These are phyloP conservation scores for Ceratobasidium sp. DNA, from an alignment of 1,284 basidiomycete species.

Conservation along the genomic window DNA sequence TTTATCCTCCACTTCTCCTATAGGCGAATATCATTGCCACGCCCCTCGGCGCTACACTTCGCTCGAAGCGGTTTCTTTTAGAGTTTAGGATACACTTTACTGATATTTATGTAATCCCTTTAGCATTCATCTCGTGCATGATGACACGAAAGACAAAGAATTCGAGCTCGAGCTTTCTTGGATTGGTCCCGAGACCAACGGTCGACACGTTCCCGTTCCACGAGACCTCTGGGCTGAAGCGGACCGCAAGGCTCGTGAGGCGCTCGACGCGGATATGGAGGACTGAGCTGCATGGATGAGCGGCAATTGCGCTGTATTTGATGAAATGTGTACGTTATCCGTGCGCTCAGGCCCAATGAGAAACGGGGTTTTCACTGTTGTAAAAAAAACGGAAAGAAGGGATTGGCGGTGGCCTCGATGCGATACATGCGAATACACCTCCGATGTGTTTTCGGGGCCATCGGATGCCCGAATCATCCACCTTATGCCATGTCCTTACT, in stretches of 20 bases:
- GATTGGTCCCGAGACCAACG: slow-evolving; percentile 89
- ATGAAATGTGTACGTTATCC: slow-evolving; percentile 3
- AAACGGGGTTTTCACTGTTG: neutral
- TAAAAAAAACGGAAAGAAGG: neutral
- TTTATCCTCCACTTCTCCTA: slow-evolving; percentile 47
- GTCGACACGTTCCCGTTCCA: slow-evolving; percentile 85
- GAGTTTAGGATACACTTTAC: neutral
- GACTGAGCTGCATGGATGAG: slow-evolving; percentile 14
- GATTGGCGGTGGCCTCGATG: too few species aligned
- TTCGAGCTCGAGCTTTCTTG: slow-evolving; percentile 99
- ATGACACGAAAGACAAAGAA: slow-evolving; percentile 97
- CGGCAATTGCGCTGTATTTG: neutral
- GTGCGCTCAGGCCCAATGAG: neutral
- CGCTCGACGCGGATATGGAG: slow-evolving; percentile 56
- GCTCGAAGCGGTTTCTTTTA: neutral
- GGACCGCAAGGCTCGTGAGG: slow-evolving; percentile 88
- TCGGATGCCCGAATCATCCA: neutral
- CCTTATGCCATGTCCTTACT: neutral
- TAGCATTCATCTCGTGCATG: slow-evolving; percentile 97
- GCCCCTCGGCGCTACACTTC: neutral
- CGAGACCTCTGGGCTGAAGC: slow-evolving; percentile 88
- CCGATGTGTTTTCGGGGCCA: neutral
- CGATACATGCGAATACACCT: too few species aligned
- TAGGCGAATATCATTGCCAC: neutral
- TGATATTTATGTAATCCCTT: neutral